A percentile compares a stretch with the other conserved stretches of the same genome.
Conservation (phyloP, 2,329 filamentous ascomycete genomes). For the Calonectria pseudoreteaudii region DNA sequence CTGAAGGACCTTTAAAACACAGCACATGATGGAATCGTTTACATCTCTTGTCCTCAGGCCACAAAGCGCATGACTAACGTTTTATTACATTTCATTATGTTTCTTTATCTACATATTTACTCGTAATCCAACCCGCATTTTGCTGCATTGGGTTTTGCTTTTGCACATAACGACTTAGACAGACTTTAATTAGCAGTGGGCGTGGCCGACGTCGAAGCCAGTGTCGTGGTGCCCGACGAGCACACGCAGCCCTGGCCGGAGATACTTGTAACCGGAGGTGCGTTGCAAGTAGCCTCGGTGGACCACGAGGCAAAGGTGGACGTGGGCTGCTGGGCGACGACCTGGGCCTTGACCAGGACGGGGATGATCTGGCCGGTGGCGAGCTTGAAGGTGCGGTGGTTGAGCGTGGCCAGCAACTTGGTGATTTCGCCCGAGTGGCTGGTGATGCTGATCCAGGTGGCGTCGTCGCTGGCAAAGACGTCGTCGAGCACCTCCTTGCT, state of each 20-base stretch:
- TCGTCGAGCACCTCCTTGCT: conserved; percentile 66
- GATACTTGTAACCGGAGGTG: conserved; percentile 58
- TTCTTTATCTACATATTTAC: neutral
- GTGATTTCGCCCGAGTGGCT: conserved; percentile 70
- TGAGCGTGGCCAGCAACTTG: conserved; percentile 64
- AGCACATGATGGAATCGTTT: neutral
- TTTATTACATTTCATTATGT: neutral
- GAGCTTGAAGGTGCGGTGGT: conserved; percentile 71
- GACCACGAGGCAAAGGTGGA: conserved; percentile 50
- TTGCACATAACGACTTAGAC: no score
- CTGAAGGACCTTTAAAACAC: neutral
- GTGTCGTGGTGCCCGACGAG: conserved; percentile 35
- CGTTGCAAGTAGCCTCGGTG: conserved; percentile 56
- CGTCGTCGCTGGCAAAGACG: conserved; percentile 64
- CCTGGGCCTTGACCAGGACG: conserved; percentile 72
- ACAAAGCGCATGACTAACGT: neutral
- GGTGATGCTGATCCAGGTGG: conserved; percentile 69
- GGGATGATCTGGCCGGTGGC: conserved; percentile 77
- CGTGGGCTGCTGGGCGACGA: conserved; percentile 44
- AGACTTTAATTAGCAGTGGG: no score
- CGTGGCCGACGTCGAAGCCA: conserved; percentile 33
- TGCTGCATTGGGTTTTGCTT: no score
- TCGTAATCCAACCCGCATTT: neutral
- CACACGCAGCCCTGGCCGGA: conserved; percentile 56
- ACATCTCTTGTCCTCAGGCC: neutral